These are phyloP conservation scores for Trichoderma sp. DNA, from an alignment of 2,329 filamentous ascomycete species.

Conservation along the genomic window DNA sequence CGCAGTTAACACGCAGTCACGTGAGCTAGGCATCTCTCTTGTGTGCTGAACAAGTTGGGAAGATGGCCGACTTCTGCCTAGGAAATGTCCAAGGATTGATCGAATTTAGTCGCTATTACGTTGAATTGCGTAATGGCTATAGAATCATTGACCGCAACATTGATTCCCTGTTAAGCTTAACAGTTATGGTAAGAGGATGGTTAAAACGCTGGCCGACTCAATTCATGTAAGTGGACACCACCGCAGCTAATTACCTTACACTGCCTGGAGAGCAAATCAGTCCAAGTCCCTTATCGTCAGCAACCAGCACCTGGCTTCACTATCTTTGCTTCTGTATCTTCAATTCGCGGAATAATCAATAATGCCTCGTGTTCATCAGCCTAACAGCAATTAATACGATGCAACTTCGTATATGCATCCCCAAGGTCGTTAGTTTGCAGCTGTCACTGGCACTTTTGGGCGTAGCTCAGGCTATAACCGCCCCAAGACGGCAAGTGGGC, in stretches of 20 bases:
- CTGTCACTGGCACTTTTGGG: not conserved
- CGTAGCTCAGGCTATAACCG: not conserved
- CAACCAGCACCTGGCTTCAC: too few relatives aligned
- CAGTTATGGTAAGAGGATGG: not conserved
- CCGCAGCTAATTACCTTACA: not conserved
- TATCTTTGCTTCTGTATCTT: not conserved
- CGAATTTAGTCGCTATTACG: not conserved
- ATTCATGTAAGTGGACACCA: not conserved
- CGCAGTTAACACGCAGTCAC: conserved; percentile 17
- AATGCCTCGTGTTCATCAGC: not conserved
- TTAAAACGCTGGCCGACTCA: not conserved
- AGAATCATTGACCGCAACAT: not conserved
- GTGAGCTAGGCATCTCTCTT: conserved; percentile 2
- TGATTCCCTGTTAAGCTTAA: not conserved
- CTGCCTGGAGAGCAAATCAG: not conserved
- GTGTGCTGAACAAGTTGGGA: not conserved
- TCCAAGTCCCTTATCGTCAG: too few relatives aligned
- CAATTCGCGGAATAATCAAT: not conserved
- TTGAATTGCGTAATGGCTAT: not conserved
- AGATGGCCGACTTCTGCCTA: not conserved
- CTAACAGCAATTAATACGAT: not conserved
- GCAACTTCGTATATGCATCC: conserved; percentile 6
- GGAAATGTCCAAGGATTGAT: not conserved
- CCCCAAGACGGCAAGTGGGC: conserved; percentile 10
- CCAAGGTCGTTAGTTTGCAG: not conserved